phyloP scores from a whole-genome alignment of 768 basidiomycete species.

The Leucocoprinus leucothites region DNA sequence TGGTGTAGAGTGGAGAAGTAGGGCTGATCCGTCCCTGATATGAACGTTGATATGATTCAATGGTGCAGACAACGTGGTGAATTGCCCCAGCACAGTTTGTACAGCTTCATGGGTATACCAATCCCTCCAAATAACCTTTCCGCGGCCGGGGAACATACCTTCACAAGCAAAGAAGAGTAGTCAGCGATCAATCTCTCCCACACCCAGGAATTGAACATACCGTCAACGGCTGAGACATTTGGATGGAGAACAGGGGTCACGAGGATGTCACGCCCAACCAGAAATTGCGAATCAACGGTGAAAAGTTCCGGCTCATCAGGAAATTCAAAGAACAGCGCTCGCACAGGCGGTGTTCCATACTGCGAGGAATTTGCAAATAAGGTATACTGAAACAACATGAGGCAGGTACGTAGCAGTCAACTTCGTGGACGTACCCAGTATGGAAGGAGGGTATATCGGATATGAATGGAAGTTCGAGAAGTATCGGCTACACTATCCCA shows the following conservation, averaged over 20 bases:
- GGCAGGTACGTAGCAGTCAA: background rate
- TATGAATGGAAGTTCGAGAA: constrained; percentile 65
- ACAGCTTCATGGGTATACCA: constrained; percentile 68
- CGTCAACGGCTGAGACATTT: constrained; percentile 64
- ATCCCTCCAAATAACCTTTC: constrained; percentile 61
- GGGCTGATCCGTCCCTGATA: constrained; percentile 62
- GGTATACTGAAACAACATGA: constrained; percentile 48
- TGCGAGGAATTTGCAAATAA: constrained; percentile 68
- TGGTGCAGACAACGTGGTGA: constrained; percentile 58
- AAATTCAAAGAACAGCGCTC: constrained; percentile 78
- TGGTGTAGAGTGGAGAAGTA: constrained; percentile 61
- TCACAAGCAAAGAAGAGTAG: background rate
- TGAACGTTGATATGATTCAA: constrained; percentile 77
- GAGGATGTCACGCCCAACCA: constrained; percentile 67
- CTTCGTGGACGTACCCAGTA: constrained; percentile 60
- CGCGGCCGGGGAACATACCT: constrained; percentile 68
- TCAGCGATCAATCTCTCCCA: background rate
- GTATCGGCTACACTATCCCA: constrained; percentile 82
- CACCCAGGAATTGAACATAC: constrained; percentile 28
- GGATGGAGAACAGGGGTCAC: constrained; percentile 74
- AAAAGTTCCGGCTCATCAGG: constrained; percentile 66
- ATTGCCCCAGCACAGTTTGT: constrained; percentile 34
- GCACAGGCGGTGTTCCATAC: constrained; percentile 65
- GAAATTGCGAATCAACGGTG: constrained; percentile 62
- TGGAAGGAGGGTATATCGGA: constrained; percentile 68